Evolutionary conservation across 371 early-diverging fungal genomes (phyloP).

Genomic region (Lichtheimia ramosa): DNA sequence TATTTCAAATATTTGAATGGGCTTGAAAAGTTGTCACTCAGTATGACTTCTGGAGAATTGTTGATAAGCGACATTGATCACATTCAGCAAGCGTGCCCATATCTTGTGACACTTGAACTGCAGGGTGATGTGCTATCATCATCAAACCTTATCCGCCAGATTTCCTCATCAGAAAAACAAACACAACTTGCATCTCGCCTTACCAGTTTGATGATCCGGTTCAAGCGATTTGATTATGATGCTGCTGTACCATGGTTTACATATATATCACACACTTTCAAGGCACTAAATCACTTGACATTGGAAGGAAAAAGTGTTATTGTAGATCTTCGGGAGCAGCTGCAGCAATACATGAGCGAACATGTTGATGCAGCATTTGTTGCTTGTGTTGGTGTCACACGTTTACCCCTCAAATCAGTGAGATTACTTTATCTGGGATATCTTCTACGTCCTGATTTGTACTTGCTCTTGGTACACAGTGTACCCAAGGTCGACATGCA

Average conservation of each 20-base stretch:
- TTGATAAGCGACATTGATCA: too few relatives aligned
- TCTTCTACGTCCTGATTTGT: not conserved
- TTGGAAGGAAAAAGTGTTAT: not conserved
- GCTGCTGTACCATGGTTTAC: not conserved
- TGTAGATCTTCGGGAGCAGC: not conserved
- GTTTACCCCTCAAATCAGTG: constrained; percentile 1
- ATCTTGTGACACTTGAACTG: too few relatives aligned
- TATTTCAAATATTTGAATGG: too few relatives aligned
- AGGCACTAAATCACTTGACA: not conserved
- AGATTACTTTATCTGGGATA: not conserved
- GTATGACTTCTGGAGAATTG: too few relatives aligned
- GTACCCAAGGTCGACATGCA: not conserved
- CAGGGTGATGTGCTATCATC: too few relatives aligned
- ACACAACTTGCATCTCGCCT: too few relatives aligned
- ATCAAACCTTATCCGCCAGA: too few relatives aligned
- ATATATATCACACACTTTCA: not conserved
- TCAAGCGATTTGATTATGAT: not conserved
- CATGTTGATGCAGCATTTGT: not conserved
- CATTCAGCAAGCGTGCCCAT: too few relatives aligned
- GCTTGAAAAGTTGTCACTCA: too few relatives aligned
- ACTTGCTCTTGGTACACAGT: not conserved
- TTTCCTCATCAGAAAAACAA: too few relatives aligned
- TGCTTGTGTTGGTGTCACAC: not conserved
- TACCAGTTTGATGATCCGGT: too few relatives aligned
- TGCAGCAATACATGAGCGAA: not conserved